Base-by-base conservation (phyloP, 345 rosid species). In the Corchorus capsularis region DNA sequence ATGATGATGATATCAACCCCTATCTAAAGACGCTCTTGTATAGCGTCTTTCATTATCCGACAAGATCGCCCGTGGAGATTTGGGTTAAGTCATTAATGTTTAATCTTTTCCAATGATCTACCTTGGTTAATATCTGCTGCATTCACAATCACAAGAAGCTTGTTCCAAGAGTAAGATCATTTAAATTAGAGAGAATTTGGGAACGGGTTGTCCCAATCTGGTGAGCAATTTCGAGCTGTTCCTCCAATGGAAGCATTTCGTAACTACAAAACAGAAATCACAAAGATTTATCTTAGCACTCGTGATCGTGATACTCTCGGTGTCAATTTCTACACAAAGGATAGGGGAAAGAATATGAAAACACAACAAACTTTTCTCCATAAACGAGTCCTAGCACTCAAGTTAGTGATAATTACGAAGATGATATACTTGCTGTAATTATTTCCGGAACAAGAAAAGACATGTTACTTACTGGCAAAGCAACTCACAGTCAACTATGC, bases 401-500 rank as follows among this genome's bases (percentile, higher is more conserved):
- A 63, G 49, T n/a, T 19, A 39, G 4, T 39, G 43, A 35, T 35
- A 37, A 64, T 13, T 43, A 4, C 17, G 72, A 75, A 63, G 4
- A n/a, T 39, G 3, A 34, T 50, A 34, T 50, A 47, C 41, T 1
- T 6, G 52, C n/a, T 1, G 5, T 39, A 41, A 43, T 7, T 7
- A 15, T 34, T 47, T 37, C n/a, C 27, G 17, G 57, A 35, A 35
- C 17, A 27, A 35, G 72, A 76, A 72, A 76, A 57, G 66, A 69
- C 73, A 64, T n/a, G n/a, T n/a, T 82, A 84, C 96, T 88, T 88
- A 96, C 98, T 93, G 91, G 90, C 86, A 81, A 66, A 96, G 97
- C 81, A 92, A 88, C 84, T 96, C 99, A 46, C 96, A 89, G 79
- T 93, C 99, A 74, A 96, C 93, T 65, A 93, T 92, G 86, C 91